Percentiles rank a stretch among this genome's conserved stretches.
Conservation (phyloP, 2,329 filamentous ascomycete species). For the Onygena corvina region DNA sequence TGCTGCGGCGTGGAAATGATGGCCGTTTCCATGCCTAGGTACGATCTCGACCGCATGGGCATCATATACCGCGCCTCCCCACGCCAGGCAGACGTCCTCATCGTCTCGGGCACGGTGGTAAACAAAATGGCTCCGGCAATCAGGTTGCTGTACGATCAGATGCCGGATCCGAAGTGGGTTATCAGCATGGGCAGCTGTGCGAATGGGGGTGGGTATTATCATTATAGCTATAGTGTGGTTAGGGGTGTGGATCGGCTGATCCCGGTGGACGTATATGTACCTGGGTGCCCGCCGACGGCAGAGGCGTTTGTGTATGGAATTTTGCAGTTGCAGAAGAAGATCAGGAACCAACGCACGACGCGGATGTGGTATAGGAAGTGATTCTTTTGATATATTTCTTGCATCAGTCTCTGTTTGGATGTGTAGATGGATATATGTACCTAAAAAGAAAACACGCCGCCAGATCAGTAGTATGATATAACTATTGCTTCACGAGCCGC, state of each 20-base stretch:
- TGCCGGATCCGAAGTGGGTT: slow-evolving; percentile 84
- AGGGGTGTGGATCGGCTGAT: slow-evolving; percentile 65
- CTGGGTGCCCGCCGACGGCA: slow-evolving; percentile 51
- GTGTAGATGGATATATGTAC: not conserved
- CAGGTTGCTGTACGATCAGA: slow-evolving; percentile 87
- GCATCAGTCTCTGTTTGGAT: not conserved
- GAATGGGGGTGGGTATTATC: slow-evolving; percentile 76
- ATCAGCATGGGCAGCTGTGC: slow-evolving; percentile 75
- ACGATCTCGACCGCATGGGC: slow-evolving; percentile 77
- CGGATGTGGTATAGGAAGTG: slow-evolving; percentile 46
- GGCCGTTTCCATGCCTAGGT: slow-evolving; percentile 75
- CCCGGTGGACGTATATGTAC: slow-evolving; percentile 69
- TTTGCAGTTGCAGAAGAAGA: slow-evolving; percentile 67
- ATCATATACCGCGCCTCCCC: slow-evolving; percentile 86
- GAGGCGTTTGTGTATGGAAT: slow-evolving; percentile 49
- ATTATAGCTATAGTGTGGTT: slow-evolving; percentile 70
- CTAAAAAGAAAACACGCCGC: too few species aligned
- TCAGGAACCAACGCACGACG: slow-evolving; percentile 42
- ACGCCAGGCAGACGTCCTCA: slow-evolving; percentile 84
- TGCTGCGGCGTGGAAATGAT: slow-evolving; percentile 92
- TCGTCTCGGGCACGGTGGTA: slow-evolving; percentile 80
- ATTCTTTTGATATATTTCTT: not conserved
- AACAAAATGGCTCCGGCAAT: slow-evolving; percentile 94
- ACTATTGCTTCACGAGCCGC: slow-evolving; percentile 18
- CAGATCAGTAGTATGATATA: too few species aligned